Evolutionary conservation across 2,329 filamentous ascomycete genomes (phyloP).

Genomic region (Ambrosiella beaveri): DNA sequence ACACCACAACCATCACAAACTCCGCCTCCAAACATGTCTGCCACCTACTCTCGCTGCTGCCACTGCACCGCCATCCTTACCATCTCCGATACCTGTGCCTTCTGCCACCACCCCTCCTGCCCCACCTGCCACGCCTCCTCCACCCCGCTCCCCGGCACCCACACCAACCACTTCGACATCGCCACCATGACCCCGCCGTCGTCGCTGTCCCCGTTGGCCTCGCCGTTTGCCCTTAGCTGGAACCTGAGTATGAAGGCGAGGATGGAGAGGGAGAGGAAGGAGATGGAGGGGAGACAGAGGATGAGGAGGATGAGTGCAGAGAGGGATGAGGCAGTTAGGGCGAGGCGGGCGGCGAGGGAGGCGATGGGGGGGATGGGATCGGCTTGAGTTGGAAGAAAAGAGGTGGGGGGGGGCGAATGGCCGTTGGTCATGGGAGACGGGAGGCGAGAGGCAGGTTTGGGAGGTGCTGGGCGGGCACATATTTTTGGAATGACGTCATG

Average conservation of each 20-base stretch:
- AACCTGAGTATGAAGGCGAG: slow-evolving; percentile 1
- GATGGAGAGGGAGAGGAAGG: slow-evolving; percentile 1
- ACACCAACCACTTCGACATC: slow-evolving; percentile 9
- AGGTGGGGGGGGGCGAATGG: neutral
- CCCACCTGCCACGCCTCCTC: slow-evolving; percentile 22
- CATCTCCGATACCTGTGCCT: slow-evolving; percentile 36
- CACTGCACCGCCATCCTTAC: slow-evolving; percentile 38
- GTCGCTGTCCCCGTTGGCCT: neutral
- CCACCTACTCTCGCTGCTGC: slow-evolving; percentile 35
- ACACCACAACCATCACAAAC: too few species aligned
- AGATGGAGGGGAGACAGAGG: slow-evolving; percentile 6
- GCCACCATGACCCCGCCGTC: slow-evolving; percentile 5
- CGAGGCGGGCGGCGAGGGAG: slow-evolving; percentile 4
- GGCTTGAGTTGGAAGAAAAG: neutral
- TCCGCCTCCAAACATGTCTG: slow-evolving; percentile 2
- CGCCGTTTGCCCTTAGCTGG: neutral
- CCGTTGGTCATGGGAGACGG: too few species aligned
- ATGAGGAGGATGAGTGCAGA: slow-evolving; percentile 1
- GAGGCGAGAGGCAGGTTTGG: too few species aligned
- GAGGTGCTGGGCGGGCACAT: too few species aligned
- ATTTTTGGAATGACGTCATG: too few species aligned
- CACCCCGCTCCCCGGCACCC: slow-evolving; percentile 6
- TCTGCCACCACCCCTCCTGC: slow-evolving; percentile 35
- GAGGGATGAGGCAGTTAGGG: slow-evolving; percentile 4
- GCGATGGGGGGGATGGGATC: neutral